Base-by-base conservation (phyloP, 2,329 filamentous ascomycete genomes). In the Whalleya microplaca region DNA sequence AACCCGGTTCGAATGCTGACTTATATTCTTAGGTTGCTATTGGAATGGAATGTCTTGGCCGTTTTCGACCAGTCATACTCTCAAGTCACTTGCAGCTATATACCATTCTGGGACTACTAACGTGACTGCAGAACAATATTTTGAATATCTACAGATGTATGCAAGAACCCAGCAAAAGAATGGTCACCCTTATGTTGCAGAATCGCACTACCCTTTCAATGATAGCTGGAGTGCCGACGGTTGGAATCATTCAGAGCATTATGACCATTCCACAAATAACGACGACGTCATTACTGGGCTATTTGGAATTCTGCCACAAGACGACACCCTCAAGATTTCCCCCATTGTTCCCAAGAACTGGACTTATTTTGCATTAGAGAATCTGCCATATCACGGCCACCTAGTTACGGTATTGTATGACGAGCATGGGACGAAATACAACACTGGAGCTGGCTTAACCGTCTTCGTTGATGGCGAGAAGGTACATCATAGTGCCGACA, bases 21-120 rank as follows among this genome's bases (percentile, higher is more conserved):
- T 41, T 37, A 27, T 47, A 55, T 19, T 42, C 60, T 40, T 67
- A 71, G 69, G 75, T 53, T 78, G 76, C 58, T 72, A 70, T 50
- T 79, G 76, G 77, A 71, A 78, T 51, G 76, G 77, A 1, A 74
- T 75, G 58, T 76, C 73, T n/a, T 79, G 77, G 77, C 76, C 77
- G 2, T 79, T 72, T 58, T 72, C 73, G 2, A 79, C 76, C 1
- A 63, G 71, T 3, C 72, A 77, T 52, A 76, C 72, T 14, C 68
- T 78, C 5, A 73, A 72, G 16, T 75, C 76, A 1, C 68, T 79
- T 12, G 76, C 74, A 14, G 66, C 65, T 3, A 73, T 74, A 57
- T 68, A 76, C 62, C 61, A 69, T 51, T 64, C 68, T 52, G 51
- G 61, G 21, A 72, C 62, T 58, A 73, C 64, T 23, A 67, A 73